Percentiles rank a stretch among this genome's conserved stretches.
Evolutionary conservation across 1,284 basidiomycete species (phyloP).

Genomic region (Lignosus rhinocerotis): DNA sequence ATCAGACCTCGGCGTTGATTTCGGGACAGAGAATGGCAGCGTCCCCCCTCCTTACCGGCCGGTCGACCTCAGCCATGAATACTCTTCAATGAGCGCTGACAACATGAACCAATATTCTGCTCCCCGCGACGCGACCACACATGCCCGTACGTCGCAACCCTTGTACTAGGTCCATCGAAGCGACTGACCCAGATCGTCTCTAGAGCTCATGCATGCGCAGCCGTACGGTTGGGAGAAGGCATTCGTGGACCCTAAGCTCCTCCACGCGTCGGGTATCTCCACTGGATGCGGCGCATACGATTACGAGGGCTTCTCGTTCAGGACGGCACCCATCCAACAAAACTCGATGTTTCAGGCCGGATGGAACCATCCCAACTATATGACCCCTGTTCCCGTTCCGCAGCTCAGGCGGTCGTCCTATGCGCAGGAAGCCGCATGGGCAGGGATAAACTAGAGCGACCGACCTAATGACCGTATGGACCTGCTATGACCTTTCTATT

Average conservation of each 20-base stretch:
- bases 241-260: not conserved
- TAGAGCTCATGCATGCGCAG: not conserved
- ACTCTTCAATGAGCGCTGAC: not conserved
- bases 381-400: not conserved
- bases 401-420: not conserved
- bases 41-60: not conserved
- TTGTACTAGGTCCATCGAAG: not conserved
- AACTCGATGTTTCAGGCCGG: not conserved
- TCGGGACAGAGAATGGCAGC: not conserved
- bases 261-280: not conserved
- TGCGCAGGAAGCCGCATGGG: not conserved
- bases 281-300: not conserved
- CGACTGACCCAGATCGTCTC: not conserved
- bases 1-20: slow-evolving; percentile 1
- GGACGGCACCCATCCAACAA: not conserved
- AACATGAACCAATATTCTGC: not conserved
- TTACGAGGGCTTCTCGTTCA: not conserved
- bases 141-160: not conserved
- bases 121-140: not conserved
- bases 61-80: not conserved
- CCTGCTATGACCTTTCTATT: not conserved
- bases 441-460: not conserved
- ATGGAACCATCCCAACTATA: not conserved
- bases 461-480: not conserved
- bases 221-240: not conserved